These are phyloP conservation scores for Pisolithus orientalis DNA, from an alignment of 768 basidiomycete species.

Conservation along the genomic window DNA sequence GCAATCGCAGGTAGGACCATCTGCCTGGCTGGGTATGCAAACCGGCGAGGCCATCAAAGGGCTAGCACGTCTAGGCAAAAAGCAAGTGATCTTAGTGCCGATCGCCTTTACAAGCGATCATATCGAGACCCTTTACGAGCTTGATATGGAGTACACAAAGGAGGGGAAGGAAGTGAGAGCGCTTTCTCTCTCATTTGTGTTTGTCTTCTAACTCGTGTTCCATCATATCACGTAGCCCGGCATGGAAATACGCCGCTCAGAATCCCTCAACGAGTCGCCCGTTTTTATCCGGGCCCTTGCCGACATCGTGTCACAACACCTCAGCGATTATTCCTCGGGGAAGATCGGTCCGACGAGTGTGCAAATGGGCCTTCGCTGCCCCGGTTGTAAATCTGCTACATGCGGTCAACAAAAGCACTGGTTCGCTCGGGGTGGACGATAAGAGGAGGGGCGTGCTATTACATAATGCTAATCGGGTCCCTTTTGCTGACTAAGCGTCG, in stretches of 20 bases:
- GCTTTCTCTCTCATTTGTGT: neutral
- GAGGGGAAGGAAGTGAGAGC: constrained; percentile 83
- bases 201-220: neutral
- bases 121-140: constrained; percentile 96
- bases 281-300: constrained; percentile 94
- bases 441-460: constrained; percentile 20
- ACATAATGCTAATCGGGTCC: constrained; percentile 2
- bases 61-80: constrained; percentile 67
- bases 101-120: constrained; percentile 99
- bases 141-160: constrained; percentile 88
- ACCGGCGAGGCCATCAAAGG: constrained; percentile 89
- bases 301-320: constrained; percentile 79
- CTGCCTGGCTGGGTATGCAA: constrained; percentile 98
- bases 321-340: constrained; percentile 55
- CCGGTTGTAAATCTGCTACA: constrained; percentile 85
- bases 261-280: constrained; percentile 91
- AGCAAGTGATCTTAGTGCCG: constrained; percentile 78
- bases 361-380: constrained; percentile 86
- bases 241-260: constrained; percentile 82
- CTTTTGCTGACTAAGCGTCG: constrained; percentile 21
- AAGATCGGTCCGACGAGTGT: constrained; percentile 57
- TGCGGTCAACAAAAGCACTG: constrained; percentile 86
- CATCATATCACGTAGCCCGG: constrained; percentile 56
- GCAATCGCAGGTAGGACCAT: constrained; percentile 97
- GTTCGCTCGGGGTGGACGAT: constrained; percentile 72